Evolutionary conservation across 176 grass and related monocot genomes (phyloP), one percentile per base, ranked within the genome.

Genomic region (Rhynchospora pubera): DNA sequence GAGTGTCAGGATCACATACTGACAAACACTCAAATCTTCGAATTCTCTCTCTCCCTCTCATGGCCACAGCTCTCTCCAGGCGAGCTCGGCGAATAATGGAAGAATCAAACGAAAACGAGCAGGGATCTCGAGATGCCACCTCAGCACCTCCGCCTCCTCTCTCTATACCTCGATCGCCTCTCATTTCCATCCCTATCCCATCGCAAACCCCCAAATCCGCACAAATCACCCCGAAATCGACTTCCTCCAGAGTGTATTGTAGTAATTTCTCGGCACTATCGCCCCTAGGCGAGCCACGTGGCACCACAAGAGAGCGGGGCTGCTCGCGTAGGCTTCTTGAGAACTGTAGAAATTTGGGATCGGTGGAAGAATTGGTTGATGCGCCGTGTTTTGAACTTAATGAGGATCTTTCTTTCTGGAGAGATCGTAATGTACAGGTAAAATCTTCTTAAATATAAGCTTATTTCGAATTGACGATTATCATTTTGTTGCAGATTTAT

Each of bases 361-460:
- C 65, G 10, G 47, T 80, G 56, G 88, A 93, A 22, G 55, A 88
- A 83, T 84, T 84, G 45, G 51, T 61, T 7, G 91, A 94, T 70
- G 88, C 88, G 60, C 83, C 88, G 12, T 82, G 90, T 59, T 97
- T 97, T 74, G 94, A 94, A 76, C 94, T 97, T 73, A 86, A 92
- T 11, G 94, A 94, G 85, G 92, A 97, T 52, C 88, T 90, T 26
- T 89, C 88, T 5, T 97, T 97, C 84, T 97, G 94, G 90, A 94
- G 85, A 85, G 88, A 97, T 85, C 83, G 88, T 59, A 97, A 97
- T 88, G 94, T 97, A 13, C 94, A 97, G 94, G 94, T 86, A 59
- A 22, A 78, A 48, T 45, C 44, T 42, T 42, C 62, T 70, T 18
- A n/a, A n/a, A n/a, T n/a, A n/a, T n/a, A n/a, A n/a, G n/a, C n/a